These are phyloP conservation scores for Kwoniella sp. DNA, from an alignment of 768 basidiomycete genomes.

Conservation along the genomic window DNA sequence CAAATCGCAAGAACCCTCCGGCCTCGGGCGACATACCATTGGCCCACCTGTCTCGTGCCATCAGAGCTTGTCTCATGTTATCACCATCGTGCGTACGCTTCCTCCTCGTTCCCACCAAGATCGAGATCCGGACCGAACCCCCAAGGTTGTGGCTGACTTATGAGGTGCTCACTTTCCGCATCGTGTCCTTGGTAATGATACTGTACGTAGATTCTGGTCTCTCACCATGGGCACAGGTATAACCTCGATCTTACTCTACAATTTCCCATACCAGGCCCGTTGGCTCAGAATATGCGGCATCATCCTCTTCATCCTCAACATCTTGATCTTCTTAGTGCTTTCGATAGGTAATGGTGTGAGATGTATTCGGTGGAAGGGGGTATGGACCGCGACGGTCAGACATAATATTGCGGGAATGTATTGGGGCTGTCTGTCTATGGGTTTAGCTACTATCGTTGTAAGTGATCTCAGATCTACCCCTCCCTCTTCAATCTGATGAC, in stretches of 20 bases:
- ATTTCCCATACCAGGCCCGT: slow-evolving; percentile 51
- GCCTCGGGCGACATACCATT: background rate
- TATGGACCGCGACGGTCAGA: slow-evolving; percentile 34
- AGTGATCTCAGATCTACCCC: slow-evolving; percentile 17
- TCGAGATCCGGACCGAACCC: too few relatives aligned
- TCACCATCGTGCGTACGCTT: background rate
- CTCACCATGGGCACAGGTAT: slow-evolving; percentile 54
- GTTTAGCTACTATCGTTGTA: slow-evolving; percentile 51
- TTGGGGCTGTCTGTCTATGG: slow-evolving; percentile 54
- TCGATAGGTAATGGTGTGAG: slow-evolving; percentile 33
- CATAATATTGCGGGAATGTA: slow-evolving; percentile 48
- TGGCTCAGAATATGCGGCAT: slow-evolving; percentile 44
- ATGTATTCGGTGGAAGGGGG: slow-evolving; percentile 47
- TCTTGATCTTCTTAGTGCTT: slow-evolving; percentile 43
- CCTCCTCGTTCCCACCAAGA: too few relatives aligned
- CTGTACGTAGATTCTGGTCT: background rate
- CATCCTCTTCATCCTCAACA: slow-evolving; percentile 49
- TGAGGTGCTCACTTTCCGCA: too few relatives aligned
- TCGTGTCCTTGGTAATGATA: background rate
- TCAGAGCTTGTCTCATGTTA: background rate
- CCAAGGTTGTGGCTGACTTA: too few relatives aligned
- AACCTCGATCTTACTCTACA: slow-evolving; percentile 50
- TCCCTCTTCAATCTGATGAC: too few relatives aligned
- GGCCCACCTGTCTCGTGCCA: background rate
- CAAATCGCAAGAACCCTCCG: background rate